Conservation (phyloP, 2,329 filamentous ascomycete species). For the Lachnellula willkommii region DNA sequence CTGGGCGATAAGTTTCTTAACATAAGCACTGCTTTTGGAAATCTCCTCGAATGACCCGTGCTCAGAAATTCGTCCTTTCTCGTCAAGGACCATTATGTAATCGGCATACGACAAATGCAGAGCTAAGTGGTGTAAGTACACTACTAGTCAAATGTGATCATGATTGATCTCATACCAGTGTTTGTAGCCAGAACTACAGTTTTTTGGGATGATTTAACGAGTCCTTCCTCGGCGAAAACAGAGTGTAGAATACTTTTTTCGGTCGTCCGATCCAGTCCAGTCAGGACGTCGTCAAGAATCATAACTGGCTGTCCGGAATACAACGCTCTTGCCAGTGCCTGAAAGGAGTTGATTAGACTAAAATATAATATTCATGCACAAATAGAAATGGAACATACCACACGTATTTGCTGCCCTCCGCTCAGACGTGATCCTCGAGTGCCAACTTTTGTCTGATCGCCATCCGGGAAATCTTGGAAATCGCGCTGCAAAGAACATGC, state of each 20-base stretch:
- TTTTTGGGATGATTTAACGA: conserved; percentile 20
- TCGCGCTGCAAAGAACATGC: conserved; percentile 18
- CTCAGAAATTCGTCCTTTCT: conserved; percentile 4
- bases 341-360: neutral
- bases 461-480: conserved; percentile 18
- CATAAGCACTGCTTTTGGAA: neutral
- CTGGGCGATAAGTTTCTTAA: neutral
- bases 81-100: conserved; percentile 9
- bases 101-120: conserved; percentile 15
- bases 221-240: conserved; percentile 7
- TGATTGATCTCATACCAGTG: conserved; percentile 6
- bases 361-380: neutral
- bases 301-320: conserved; percentile 19
- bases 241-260: conserved; percentile 11
- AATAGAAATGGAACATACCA: conserved; percentile 5
- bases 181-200: conserved; percentile 34
- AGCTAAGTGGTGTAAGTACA: neutral
- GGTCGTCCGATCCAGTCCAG: conserved; percentile 19
- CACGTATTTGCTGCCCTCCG: conserved; percentile 20
- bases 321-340: conserved; percentile 21
- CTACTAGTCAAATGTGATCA: neutral
- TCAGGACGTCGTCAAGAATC: conserved; percentile 23
- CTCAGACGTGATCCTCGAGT: conserved; percentile 28
- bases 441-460: conserved; percentile 24
- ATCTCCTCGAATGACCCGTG: conserved; percentile 6